Percentiles rank a stretch among this genome's conserved stretches.
phyloP scores from a whole-genome alignment of 179 eudicot species.

The Nepenthes alata region DNA sequence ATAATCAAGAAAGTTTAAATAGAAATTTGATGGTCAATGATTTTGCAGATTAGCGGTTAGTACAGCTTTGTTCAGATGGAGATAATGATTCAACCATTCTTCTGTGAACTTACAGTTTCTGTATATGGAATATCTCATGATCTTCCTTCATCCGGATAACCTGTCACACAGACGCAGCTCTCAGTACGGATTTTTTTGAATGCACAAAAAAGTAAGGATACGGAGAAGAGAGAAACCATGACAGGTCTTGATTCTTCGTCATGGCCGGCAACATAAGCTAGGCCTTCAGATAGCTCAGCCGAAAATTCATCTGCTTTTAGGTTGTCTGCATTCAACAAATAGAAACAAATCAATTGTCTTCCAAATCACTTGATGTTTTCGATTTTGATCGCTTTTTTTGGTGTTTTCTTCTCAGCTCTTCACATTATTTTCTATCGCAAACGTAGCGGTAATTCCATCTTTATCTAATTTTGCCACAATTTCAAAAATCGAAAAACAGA shows the following conservation, averaged over 20 bases:
- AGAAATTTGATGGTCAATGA: too few relatives aligned
- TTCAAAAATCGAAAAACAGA: too few relatives aligned
- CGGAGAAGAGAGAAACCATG: constrained; percentile 26
- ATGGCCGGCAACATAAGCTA: constrained; percentile 87
- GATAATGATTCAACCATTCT: neutral
- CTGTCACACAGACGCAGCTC: constrained; percentile 22
- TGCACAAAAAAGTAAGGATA: neutral
- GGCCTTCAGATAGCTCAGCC: constrained; percentile 77
- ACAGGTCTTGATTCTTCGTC: constrained; percentile 80
- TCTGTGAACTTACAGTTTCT: constrained; percentile 48
- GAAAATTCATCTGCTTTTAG: constrained; percentile 92
- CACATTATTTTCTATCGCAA: too few relatives aligned
- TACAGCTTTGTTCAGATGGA: too few relatives aligned
- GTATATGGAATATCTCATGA: constrained; percentile 78
- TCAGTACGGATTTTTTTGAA: neutral
- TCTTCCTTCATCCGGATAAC: constrained; percentile 90
- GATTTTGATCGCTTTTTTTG: too few relatives aligned
- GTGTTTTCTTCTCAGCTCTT: too few relatives aligned
- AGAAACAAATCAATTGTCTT: neutral
- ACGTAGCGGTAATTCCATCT: neutral
- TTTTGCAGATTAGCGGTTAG: too few relatives aligned
- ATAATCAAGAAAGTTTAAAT: neutral
- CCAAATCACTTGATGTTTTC: neutral
- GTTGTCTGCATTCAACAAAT: constrained; percentile 30
- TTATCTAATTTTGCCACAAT: too few relatives aligned